Evolutionary conservation across 1,284 basidiomycete species (phyloP), one percentile per base, ranked within the genome.

Genomic region (Retiboletus fuscus): DNA sequence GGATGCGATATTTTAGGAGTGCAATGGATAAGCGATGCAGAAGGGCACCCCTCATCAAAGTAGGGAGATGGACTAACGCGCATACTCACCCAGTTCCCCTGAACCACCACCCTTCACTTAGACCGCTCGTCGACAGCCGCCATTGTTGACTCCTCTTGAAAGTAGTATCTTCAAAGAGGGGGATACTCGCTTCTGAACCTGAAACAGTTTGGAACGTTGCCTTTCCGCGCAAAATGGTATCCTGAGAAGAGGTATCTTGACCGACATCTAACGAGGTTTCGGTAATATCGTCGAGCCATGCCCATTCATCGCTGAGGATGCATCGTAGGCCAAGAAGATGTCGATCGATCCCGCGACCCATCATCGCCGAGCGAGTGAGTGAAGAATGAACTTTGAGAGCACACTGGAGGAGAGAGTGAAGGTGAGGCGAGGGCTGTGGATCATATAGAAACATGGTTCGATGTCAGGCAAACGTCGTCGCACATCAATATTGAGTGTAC

Each of bases 121-220:
- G 82, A 5, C 95, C 96, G 83, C 95, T 97, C 11, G 97, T 98
- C 77, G 94, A 96, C 64, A 99, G 85, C 79, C 93, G 95, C 97
- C 97, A 99, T 72, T 91, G 89, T 78, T 94, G 90, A 77, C 94
- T 96, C 75, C 89, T 88, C 57, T 85, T 83, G 82, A 96, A 98
- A 24, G 96, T 81, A 53, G 90, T 86, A 83, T 99, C 96, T 20
- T 94, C 89, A 76, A 97, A 94, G 6, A 97, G 82, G 1, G 84
- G 72, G 34, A 84, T 73, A 22, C 71, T 75, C 75, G 84, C 83
- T 61, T 81, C 83, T 24, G 49, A 66, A 64, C 7, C 39, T n/a
- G 68, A 30, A 16, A 16, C 6, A 16, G 62, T 43, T n/a, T 49
- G 63, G 30, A 39, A 55, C 30, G 44, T 15, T 55, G 53, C 18